Evolutionary conservation across 441 rosid species (phyloP).

Genomic region (Arabidopsis hybrid): DNA sequence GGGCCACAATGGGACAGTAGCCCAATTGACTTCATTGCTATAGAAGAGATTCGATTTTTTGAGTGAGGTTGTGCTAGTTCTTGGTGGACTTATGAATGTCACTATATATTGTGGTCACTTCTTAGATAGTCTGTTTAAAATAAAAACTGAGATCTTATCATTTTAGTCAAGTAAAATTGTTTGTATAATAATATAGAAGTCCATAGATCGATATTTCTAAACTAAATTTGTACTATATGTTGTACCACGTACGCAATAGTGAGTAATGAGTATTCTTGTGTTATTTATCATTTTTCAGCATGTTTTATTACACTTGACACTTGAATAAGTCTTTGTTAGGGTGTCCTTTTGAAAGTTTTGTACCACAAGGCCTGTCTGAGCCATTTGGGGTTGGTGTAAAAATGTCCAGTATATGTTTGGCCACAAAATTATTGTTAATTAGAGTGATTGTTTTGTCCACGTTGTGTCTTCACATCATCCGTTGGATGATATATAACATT

Average conservation of each 20-base stretch:
- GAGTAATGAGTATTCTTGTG: background rate
- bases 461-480: conserved; percentile 8
- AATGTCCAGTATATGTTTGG: conserved; percentile 1
- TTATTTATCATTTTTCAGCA: background rate
- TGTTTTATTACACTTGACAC: conserved; percentile 4
- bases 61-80: too few relatives aligned
- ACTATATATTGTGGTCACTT: too few relatives aligned
- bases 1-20: too few relatives aligned
- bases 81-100: too few relatives aligned
- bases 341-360: conserved; percentile 1
- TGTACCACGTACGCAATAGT: too few relatives aligned
- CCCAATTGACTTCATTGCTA: too few relatives aligned
- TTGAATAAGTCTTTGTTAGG: conserved; percentile 4
- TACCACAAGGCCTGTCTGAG: conserved; percentile 15
- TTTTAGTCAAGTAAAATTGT: background rate
- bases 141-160: too few relatives aligned
- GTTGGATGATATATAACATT: background rate
- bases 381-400: conserved; percentile 35
- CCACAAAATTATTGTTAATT: background rate
- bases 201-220: background rate
- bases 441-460: conserved; percentile 14
- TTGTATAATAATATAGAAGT: background rate
- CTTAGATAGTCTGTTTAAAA: too few relatives aligned
- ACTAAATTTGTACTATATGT: background rate
- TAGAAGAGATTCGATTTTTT: too few relatives aligned